Evolutionary conservation across 306 rosid species (phyloP).

Genomic region (Erythrophleum fordii): DNA sequence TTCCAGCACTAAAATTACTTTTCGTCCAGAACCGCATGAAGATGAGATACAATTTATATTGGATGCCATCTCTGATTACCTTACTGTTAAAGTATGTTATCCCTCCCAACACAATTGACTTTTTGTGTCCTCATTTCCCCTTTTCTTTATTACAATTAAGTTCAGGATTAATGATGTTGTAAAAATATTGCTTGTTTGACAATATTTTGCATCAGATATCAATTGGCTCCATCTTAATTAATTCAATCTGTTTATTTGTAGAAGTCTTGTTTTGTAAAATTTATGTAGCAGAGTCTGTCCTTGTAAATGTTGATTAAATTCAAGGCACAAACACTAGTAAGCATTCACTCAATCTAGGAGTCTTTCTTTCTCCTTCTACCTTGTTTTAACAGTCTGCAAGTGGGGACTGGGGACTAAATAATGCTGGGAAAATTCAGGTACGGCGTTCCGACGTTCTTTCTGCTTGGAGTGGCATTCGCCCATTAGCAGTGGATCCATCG

Average conservation of each 20-base stretch:
- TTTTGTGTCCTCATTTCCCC: not conserved
- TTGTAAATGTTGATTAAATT: conserved; percentile 15
- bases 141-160: not conserved
- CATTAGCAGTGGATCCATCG: conserved; percentile 74
- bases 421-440: conserved; percentile 56
- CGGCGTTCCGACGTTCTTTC: conserved; percentile 87
- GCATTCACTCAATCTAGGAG: conserved; percentile 27
- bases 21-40: conserved; percentile 87
- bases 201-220: conserved; percentile 5
- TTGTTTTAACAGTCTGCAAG: not conserved
- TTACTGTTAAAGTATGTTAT: conserved; percentile 71
- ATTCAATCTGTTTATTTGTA: conserved; percentile 2
- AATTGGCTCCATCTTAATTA: not conserved
- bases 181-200: conserved; percentile 14
- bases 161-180: conserved; percentile 7
- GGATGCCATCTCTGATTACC: conserved; percentile 85
- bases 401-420: conserved; percentile 41
- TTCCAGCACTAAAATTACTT: conserved; percentile 69
- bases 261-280: not conserved
- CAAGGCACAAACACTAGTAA: not conserved
- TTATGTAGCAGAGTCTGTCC: not conserved
- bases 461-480: conserved; percentile 96
- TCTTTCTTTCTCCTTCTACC: conserved; percentile 1
- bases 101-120: not conserved
- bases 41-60: conserved; percentile 83